These are phyloP conservation scores for Neonectria ditissima DNA, from an alignment of 2,329 filamentous ascomycete genomes.

Conservation along the genomic window DNA sequence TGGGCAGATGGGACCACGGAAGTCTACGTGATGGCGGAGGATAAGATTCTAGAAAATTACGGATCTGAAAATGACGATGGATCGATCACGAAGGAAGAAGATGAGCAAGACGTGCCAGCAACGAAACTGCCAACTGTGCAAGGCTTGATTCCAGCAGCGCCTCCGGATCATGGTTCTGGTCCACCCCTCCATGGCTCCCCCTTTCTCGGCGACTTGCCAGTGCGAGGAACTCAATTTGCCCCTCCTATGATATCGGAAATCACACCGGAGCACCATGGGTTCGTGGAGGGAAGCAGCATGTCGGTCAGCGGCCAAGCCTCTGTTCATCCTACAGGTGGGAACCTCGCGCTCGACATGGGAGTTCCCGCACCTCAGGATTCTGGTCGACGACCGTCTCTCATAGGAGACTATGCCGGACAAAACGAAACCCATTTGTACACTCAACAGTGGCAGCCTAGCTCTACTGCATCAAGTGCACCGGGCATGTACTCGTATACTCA, in stretches of 20 bases:
- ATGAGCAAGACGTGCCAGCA: slow-evolving; percentile 54
- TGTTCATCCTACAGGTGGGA: slow-evolving; percentile 50
- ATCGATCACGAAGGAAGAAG: slow-evolving; percentile 57
- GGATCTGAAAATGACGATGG: slow-evolving; percentile 61
- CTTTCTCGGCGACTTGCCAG: slow-evolving; percentile 58
- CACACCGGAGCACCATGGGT: slow-evolving; percentile 54
- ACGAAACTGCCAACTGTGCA: slow-evolving; percentile 50
- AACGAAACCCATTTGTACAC: slow-evolving; percentile 54
- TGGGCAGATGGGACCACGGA: slow-evolving; percentile 59
- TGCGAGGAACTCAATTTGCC: slow-evolving; percentile 56
- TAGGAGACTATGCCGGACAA: slow-evolving; percentile 61
- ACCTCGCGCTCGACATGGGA: slow-evolving; percentile 58
- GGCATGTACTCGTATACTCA: slow-evolving; percentile 61
- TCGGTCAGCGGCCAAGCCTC: slow-evolving; percentile 50
- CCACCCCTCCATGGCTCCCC: slow-evolving; percentile 48
- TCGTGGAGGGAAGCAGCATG: slow-evolving; percentile 53
- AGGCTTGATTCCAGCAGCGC: slow-evolving; percentile 50
- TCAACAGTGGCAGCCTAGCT: slow-evolving; percentile 58
- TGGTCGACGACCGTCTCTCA: slow-evolving; percentile 59
- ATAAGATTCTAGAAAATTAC: slow-evolving; percentile 62
- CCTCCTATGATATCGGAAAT: slow-evolving; percentile 59
- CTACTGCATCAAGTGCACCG: slow-evolving; percentile 55
- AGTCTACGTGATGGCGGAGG: slow-evolving; percentile 64
- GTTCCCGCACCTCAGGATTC: slow-evolving; percentile 59
- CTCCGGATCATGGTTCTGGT: slow-evolving; percentile 53